Evolutionary conservation across 2,329 filamentous ascomycete species (phyloP), one percentile per base, ranked within the genome.

Genomic region (Simplicillium aogashimaense): DNA sequence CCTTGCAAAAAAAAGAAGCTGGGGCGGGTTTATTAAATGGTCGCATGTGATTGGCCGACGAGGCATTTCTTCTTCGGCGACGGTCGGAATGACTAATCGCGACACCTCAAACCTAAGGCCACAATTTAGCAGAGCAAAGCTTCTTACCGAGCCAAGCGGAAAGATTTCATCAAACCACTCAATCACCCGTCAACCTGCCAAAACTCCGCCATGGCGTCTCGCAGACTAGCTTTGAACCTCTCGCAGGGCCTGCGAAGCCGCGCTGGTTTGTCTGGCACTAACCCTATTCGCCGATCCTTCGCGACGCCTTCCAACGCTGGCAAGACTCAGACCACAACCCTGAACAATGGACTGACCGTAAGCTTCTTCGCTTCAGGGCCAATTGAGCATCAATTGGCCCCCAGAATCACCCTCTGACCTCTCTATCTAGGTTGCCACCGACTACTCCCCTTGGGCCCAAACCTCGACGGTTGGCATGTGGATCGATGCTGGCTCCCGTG

Each of bases 401-500:
- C 44, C 29, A 37, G 31, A 41, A 45, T 53, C 41, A 49, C 43
- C 35, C 28, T 45, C 55, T 60, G 46, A 65, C 51, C 15, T 29
- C 17, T 37, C 36, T 13, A 33, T 30, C 43, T 63, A 97, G 90
- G 88, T 98, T 64, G 92, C 92, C 53, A 94, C 92, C 56, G 90
- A 98, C 68, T 85, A 97, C 74, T 95, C 89, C 50, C 92, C 90
- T 56, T 97, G 88, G 77, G 90, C 90, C 59, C 89, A 97, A 75
- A 97, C 92, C 47, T 95, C 89, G 58, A 97, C 90, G 41, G 89
- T 97, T 58, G 92, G 92, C 64, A 87, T 98, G 52, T 98, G 92
- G 89, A 98, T 98, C 66, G 94, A 98, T 70, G 90, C 94, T 65
- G 92, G 92, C 64, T 95, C 88, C 67, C 80, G 92, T 67, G 88